A percentile compares a stretch with the other conserved stretches of the same genome.
These are phyloP conservation scores for Penicillium sp. DNA, from an alignment of 2,329 filamentous ascomycete species.

Conservation along the genomic window DNA sequence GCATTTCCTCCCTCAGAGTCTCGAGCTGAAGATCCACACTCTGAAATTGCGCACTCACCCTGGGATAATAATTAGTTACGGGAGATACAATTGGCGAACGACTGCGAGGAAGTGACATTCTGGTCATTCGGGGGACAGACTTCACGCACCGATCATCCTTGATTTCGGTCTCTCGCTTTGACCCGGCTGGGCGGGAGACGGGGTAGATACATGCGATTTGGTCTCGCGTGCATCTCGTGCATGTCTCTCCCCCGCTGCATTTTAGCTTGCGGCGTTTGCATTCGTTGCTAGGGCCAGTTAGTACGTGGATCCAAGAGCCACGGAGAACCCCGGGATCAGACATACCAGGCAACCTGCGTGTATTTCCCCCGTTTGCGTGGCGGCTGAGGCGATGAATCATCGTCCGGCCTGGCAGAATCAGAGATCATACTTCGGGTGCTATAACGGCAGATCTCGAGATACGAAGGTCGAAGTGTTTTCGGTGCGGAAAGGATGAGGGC, in stretches of 20 bases:
- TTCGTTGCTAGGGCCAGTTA: conserved; percentile 57
- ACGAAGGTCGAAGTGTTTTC: not conserved
- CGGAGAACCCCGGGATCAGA: not conserved
- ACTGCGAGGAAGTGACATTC: not conserved
- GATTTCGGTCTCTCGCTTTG: conserved; percentile 6
- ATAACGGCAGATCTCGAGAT: not conserved
- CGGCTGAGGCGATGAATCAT: not conserved
- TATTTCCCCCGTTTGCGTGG: conserved; percentile 36
- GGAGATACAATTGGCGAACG: not conserved
- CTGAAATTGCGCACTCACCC: conserved; percentile 19
- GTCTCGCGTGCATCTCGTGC: conserved; percentile 61
- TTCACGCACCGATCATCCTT: conserved; percentile 22
- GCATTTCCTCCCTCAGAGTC: conserved; percentile 30
- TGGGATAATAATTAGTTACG: conserved; percentile 2
- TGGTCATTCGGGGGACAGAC: not conserved
- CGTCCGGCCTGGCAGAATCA: not conserved
- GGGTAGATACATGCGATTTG: conserved; percentile 65
- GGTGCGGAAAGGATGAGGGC: not conserved
- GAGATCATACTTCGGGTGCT: not conserved
- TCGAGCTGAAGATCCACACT: conserved; percentile 30
- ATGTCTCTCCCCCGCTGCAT: conserved; percentile 68
- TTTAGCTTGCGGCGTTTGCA: conserved; percentile 75
- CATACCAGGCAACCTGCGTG: conserved; percentile 37
- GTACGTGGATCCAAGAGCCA: not conserved
- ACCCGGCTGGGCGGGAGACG: conserved; percentile 55